Conservation (phyloP, 129 eudicot species). For the Escallonia rubra region DNA sequence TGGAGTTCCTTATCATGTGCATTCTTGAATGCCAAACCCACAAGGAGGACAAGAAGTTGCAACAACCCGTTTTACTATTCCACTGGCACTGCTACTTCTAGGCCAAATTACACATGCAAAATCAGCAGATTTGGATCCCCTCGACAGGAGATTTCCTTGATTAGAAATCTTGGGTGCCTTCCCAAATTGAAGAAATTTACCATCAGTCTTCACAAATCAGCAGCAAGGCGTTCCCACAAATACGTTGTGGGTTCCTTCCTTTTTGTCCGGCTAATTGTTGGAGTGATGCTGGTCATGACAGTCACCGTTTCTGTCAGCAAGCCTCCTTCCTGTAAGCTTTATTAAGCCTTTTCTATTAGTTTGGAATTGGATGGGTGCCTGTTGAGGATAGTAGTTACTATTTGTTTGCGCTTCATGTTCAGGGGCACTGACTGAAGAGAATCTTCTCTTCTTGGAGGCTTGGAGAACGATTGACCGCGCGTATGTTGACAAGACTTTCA, state of each 20-base stretch:
- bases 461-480: slow-evolving; percentile 98
- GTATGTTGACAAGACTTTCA: slow-evolving; percentile 86
- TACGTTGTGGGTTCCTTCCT: slow-evolving; percentile 20
- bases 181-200: slow-evolving; percentile 33
- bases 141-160: slow-evolving; percentile 17
- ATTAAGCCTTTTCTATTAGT: background rate
- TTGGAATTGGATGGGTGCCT: background rate
- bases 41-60: slow-evolving; percentile 16
- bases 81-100: slow-evolving; percentile 2
- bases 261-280: slow-evolving; percentile 47
- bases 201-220: slow-evolving; percentile 17
- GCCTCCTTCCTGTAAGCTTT: slow-evolving; percentile 74
- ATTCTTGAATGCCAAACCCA: slow-evolving; percentile 12
- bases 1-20: slow-evolving; percentile 26
- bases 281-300: slow-evolving; percentile 68
- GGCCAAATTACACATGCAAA: background rate
- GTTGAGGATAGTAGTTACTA: background rate
- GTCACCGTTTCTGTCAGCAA: slow-evolving; percentile 34
- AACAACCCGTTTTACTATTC: background rate
- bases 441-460: slow-evolving; percentile 90
- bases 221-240: slow-evolving; percentile 30
- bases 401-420: background rate
- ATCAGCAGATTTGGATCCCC: slow-evolving; percentile 25
- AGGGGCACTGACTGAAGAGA: slow-evolving; percentile 93
- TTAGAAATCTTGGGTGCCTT: slow-evolving; percentile 21